phyloP scores from a whole-genome alignment of 2,329 filamentous ascomycete genomes.

The Fusarium sp. region DNA sequence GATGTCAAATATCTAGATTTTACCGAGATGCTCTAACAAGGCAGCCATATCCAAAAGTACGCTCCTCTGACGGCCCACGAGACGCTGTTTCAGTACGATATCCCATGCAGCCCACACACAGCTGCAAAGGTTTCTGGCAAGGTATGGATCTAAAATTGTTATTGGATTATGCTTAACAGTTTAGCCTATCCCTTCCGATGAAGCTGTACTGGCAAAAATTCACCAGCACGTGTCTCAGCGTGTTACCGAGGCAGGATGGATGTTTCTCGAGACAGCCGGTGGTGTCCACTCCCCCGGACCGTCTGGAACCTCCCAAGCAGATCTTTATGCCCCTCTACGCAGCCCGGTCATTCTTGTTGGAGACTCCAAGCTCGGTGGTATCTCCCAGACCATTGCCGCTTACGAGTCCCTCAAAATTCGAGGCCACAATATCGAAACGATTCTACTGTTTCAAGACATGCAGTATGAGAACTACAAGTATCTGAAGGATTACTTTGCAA shows the following conservation, averaged over 20 bases:
- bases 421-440: conserved; percentile 81
- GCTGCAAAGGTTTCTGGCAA: conserved; percentile 70
- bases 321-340: conserved; percentile 82
- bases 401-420: conserved; percentile 84
- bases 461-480: conserved; percentile 80
- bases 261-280: conserved; percentile 86
- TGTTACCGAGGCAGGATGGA: conserved; percentile 68
- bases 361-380: conserved; percentile 83
- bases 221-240: conserved; percentile 54
- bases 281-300: conserved; percentile 86
- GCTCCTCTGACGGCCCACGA: conserved; percentile 64
- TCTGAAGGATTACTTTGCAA: conserved; percentile 76
- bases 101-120: conserved; percentile 84
- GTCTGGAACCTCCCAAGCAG: conserved; percentile 82
- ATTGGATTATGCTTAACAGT: conserved; percentile 5
- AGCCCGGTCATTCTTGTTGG: conserved; percentile 82
- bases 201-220: conserved; percentile 65
- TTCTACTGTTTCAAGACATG: conserved; percentile 78
- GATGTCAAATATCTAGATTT: background rate
- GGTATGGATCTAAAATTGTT: conserved; percentile 48
- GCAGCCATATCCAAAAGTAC: conserved; percentile 76
- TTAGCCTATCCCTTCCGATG: conserved; percentile 66
- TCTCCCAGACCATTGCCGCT: conserved; percentile 84
- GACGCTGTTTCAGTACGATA: conserved; percentile 80
- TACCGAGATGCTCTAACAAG: background rate